A percentile compares a stretch with the other conserved stretches of the same genome.
Conservation (phyloP, 371 early-diverging fungal species). For the Syncephalastrum contaminatum region DNA sequence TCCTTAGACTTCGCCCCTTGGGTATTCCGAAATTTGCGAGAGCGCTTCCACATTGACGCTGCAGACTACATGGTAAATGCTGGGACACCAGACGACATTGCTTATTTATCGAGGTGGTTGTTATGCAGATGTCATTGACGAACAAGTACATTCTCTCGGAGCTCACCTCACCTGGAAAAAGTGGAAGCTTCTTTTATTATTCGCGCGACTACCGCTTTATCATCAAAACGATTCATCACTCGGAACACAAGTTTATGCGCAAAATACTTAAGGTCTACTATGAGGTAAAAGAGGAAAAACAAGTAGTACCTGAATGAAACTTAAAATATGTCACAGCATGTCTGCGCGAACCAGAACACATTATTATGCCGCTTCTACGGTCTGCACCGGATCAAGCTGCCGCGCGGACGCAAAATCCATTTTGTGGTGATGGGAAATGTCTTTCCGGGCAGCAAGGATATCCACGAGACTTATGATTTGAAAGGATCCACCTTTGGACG, state of each 20-base stretch:
- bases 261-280: constrained; percentile 83
- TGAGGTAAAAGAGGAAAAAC: constrained; percentile 42
- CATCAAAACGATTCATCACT: constrained; percentile 94
- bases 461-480: constrained; percentile 91
- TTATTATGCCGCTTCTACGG: constrained; percentile 92
- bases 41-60: constrained; percentile 82
- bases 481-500: constrained; percentile 61
- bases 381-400: constrained; percentile 92
- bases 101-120: not conserved
- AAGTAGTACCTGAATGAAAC: not conserved
- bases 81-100: not conserved
- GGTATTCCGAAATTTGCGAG: constrained; percentile 89
- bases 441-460: constrained; percentile 91
- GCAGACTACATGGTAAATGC: constrained; percentile 85
- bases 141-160: constrained; percentile 95
- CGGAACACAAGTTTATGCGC: constrained; percentile 90
- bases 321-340: constrained; percentile 57
- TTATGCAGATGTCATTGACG: constrained; percentile 77
- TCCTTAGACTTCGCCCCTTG: constrained; percentile 88
- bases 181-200: constrained; percentile 94
- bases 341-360: constrained; percentile 86
- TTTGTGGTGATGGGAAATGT: constrained; percentile 99
- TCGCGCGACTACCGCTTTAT: constrained; percentile 97
- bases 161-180: constrained; percentile 91
- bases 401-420: constrained; percentile 89